A percentile compares a stretch with the other conserved stretches of the same genome.
Conservation (phyloP, 805 yeast genomes). For the Torulaspora delbrueckii region DNA sequence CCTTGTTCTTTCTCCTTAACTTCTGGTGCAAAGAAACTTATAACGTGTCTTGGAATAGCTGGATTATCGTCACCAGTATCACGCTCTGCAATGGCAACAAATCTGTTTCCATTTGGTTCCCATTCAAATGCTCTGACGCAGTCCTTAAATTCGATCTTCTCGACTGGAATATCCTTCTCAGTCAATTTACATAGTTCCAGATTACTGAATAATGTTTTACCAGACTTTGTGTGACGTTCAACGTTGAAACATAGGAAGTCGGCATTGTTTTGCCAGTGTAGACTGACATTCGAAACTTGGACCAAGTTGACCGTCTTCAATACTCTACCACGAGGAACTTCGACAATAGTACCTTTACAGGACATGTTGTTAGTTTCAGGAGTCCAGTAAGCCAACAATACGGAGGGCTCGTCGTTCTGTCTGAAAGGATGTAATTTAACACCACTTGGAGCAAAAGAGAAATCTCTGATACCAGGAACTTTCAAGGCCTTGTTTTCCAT, state of each 20-base stretch:
- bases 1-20: conserved; percentile 46
- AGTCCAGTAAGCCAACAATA: conserved; percentile 88
- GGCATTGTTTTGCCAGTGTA: conserved; percentile 92
- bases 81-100: conserved; percentile 66
- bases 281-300: conserved; percentile 84
- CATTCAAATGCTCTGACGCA: conserved; percentile 84
- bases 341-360: conserved; percentile 88
- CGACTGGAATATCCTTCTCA: conserved; percentile 92
- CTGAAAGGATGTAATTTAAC: conserved; percentile 58
- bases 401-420: conserved; percentile 50
- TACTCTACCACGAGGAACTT: conserved; percentile 75
- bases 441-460: conserved; percentile 92
- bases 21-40: conserved; percentile 83
- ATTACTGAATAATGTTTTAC: conserved; percentile 85
- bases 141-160: conserved; percentile 87
- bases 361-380: conserved; percentile 91
- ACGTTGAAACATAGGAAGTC: conserved; percentile 86
- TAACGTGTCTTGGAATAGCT: conserved; percentile 58
- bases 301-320: conserved; percentile 89
- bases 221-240: conserved; percentile 93
- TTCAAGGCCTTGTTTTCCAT: conserved; percentile 82
- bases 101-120: conserved; percentile 92
- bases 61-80: conserved; percentile 50
- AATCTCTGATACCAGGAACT: conserved; percentile 80
- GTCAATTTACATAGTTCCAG: conserved; percentile 83